Conservation (phyloP, 768 basidiomycete species). For the Xerocomus spinulosus region DNA sequence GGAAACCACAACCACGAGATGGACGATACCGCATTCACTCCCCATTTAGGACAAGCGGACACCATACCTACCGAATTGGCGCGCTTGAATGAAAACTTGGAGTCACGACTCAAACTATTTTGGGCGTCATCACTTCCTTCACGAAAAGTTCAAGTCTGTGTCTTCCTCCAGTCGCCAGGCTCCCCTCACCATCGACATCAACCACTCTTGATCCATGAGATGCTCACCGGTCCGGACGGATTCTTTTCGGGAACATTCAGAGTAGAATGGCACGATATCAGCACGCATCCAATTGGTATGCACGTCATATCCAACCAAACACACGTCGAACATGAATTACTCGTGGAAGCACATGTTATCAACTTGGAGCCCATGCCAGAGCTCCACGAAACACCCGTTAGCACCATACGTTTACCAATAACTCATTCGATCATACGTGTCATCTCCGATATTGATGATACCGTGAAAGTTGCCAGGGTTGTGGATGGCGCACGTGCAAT, state of each 20-base stretch:
- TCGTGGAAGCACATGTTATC: constrained; percentile 48
- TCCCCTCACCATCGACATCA: constrained; percentile 29
- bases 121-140: constrained; percentile 71
- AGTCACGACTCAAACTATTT: constrained; percentile 71
- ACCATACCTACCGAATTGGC: constrained; percentile 35
- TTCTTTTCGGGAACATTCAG: constrained; percentile 62
- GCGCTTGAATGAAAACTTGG: constrained; percentile 69
- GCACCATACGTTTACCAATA: constrained; percentile 41
- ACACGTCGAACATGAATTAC: constrained; percentile 41
- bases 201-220: constrained; percentile 47
- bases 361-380: constrained; percentile 37
- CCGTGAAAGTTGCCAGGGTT: constrained; percentile 66
- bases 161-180: constrained; percentile 41
- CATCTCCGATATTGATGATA: constrained; percentile 94
- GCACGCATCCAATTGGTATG: constrained; percentile 52
- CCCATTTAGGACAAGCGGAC: constrained; percentile 20
- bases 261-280: constrained; percentile 67
- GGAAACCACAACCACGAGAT: constrained; percentile 18
- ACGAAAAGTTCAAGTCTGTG: constrained; percentile 55
- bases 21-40: constrained; percentile 12
- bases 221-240: constrained; percentile 65
- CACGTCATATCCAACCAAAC: constrained; percentile 56
- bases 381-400: constrained; percentile 33
- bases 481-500: constrained; percentile 72
- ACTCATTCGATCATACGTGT: constrained; percentile 66